Evolutionary conservation across 805 yeast genomes (phyloP).

Genomic region (Lipomyces mesembrius): DNA sequence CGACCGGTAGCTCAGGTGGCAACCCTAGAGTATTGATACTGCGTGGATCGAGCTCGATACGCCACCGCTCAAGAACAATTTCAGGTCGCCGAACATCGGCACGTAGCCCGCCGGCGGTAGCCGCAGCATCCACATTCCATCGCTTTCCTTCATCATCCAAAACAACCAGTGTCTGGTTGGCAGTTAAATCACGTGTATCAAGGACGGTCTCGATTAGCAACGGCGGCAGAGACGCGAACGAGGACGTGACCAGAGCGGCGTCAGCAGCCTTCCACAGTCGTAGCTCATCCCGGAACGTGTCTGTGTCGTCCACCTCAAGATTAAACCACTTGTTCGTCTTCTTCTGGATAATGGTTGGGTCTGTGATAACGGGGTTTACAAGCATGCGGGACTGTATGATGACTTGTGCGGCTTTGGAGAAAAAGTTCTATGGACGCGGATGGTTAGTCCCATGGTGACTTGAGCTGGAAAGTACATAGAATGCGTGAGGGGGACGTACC

Average conservation of each 20-base stretch:
- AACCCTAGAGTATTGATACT: constrained; percentile 41
- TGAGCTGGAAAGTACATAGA: background rate
- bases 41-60: constrained; percentile 70
- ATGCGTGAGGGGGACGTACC: constrained; percentile 15
- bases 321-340: constrained; percentile 48
- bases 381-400: constrained; percentile 44
- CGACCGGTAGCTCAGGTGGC: constrained; percentile 60
- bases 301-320: constrained; percentile 49
- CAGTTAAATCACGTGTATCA: constrained; percentile 62
- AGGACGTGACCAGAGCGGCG: constrained; percentile 14
- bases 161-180: constrained; percentile 63
- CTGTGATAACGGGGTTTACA: constrained; percentile 35
- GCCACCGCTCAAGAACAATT: constrained; percentile 94
- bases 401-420: constrained; percentile 48
- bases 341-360: constrained; percentile 32
- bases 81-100: constrained; percentile 52
- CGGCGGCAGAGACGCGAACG: constrained; percentile 61
- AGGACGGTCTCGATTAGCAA: constrained; percentile 82
- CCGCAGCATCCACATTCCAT: constrained; percentile 58
- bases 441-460: background rate
- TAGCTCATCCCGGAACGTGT: constrained; percentile 58
- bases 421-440: constrained; percentile 44
- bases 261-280: constrained; percentile 58
- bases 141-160: constrained; percentile 57
- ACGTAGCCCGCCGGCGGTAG: constrained; percentile 54